Base-by-base conservation (phyloP, 768 basidiomycete species). In the Kwoniella europaea region DNA sequence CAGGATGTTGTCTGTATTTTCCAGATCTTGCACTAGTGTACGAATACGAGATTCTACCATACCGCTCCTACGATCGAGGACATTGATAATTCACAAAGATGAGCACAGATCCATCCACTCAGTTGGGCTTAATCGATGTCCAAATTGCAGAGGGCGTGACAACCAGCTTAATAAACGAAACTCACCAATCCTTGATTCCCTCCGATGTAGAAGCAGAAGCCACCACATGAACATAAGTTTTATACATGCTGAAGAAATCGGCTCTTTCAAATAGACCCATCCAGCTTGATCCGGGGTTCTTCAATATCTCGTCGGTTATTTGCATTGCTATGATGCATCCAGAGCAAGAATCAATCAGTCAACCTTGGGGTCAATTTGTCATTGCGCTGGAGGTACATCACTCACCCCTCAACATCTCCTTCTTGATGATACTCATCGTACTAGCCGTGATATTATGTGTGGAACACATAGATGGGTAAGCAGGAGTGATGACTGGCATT, bases 401-500 rank as follows among this genome's bases (percentile, higher is more conserved):
- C 73, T 63, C 54, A 91, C 94, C 94, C 87, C 91, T 90, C 86
- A 93, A 92, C 83, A 98, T 94, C 79, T 99, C 97, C 75, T 93
- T 90, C 0, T 92, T 95, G 87, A 97, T 94, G 65, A 99, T 92
- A 87, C 91, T 90, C 84, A 97, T 93, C 4, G 96, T 98, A 10
- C 94, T 97, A 54, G 89, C 88, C 63, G 94, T 94, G 71, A 98
- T 95, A 78, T 98, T 99, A 85, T 99, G 97, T 18, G 97, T 99
- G 27, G 96, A 89, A 83, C 96, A 98, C 96, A 99, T 99, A 6
- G 96, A 91, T 57, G 97, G 97, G 84, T 98, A 99, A 12, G 97
- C 95, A 3, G 97, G 97, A 1, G 97, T 99, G 77, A 99, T 98
- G 79, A 99, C 98, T 13, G 97, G 97, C 97, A 98, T 98, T 74